Evolutionary conservation across 140 eudicot genomes (phyloP).

Genomic region (Flaveria floridana): DNA sequence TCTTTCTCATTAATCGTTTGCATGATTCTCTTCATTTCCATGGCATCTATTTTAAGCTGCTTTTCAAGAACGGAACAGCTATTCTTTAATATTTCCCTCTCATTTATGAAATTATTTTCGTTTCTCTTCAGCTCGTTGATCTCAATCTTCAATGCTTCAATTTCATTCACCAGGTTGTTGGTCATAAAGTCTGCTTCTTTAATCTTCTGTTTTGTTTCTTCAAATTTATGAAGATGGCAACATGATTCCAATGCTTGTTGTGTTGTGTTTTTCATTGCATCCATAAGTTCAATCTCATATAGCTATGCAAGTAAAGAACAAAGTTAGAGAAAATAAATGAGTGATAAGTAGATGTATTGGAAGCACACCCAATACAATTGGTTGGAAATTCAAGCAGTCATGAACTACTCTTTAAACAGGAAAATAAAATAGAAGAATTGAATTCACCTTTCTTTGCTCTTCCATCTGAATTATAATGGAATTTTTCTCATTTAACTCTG

Average conservation of each 20-base stretch:
- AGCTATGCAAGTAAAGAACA: slow-evolving; percentile 35
- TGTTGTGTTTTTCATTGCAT: slow-evolving; percentile 51
- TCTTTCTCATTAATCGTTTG: slow-evolving; percentile 6
- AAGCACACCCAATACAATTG: neutral
- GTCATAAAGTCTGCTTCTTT: slow-evolving; percentile 67
- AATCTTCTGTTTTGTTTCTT: slow-evolving; percentile 58
- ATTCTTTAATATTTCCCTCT: slow-evolving; percentile 39
- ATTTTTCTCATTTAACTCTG: slow-evolving; percentile 38
- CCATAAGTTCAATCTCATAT: slow-evolving; percentile 59
- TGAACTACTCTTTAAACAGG: neutral
- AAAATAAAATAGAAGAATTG: slow-evolving; percentile 1
- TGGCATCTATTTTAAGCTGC: slow-evolving; percentile 21
- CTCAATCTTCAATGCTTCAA: slow-evolving; percentile 59
- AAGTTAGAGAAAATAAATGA: neutral
- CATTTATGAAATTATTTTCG: slow-evolving; percentile 29
- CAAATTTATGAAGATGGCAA: slow-evolving; percentile 61
- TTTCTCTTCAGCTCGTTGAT: slow-evolving; percentile 41
- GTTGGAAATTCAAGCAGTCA: slow-evolving; percentile 11
- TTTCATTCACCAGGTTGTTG: slow-evolving; percentile 63
- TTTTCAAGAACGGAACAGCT: slow-evolving; percentile 34
- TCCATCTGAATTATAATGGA: slow-evolving; percentile 35
- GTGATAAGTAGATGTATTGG: neutral
- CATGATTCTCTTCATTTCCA: neutral
- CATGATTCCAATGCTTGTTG: slow-evolving; percentile 68
- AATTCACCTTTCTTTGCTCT: slow-evolving; percentile 54